phyloP scores from a whole-genome alignment of 2,329 filamentous ascomycete genomes.

The Xylaria polymorpha region DNA sequence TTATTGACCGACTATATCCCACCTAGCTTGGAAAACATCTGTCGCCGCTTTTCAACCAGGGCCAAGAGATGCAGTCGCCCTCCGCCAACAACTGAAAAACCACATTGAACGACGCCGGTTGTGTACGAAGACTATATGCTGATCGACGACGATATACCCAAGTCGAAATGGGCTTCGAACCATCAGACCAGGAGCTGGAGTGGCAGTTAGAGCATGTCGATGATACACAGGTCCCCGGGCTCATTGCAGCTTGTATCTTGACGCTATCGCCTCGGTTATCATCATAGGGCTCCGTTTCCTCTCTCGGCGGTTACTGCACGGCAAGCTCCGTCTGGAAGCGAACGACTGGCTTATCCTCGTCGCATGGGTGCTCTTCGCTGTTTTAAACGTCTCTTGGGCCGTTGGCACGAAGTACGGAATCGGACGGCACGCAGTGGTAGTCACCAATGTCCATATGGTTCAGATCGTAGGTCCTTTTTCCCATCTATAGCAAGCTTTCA shows the following conservation, averaged over 20 bases:
- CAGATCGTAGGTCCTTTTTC: constrained; percentile 30
- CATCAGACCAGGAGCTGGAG: constrained; percentile 15
- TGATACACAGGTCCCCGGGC: constrained; percentile 18
- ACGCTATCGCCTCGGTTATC: constrained; percentile 23
- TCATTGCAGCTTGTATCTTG: constrained; percentile 26
- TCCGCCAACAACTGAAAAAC: constrained; percentile 9
- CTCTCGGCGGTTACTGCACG: constrained; percentile 24
- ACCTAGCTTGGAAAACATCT: not conserved
- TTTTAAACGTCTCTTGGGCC: constrained; percentile 21
- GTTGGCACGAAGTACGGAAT: constrained; percentile 28
- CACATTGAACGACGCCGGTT: not conserved
- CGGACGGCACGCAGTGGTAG: constrained; percentile 27
- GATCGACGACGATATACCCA: not conserved
- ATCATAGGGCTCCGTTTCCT: constrained; percentile 29
- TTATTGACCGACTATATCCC: constrained; percentile 7
- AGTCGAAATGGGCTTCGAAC: constrained; percentile 23
- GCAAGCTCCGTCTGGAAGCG: constrained; percentile 22
- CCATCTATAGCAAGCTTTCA: not conserved
- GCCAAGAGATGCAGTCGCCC: constrained; percentile 14
- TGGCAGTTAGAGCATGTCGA: constrained; percentile 34
- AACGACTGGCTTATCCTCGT: constrained; percentile 31
- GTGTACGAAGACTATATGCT: not conserved
- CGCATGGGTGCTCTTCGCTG: constrained; percentile 27
- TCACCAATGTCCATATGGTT: constrained; percentile 24
- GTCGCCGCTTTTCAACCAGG: not conserved